These are phyloP conservation scores for Blastocystis sp. DNA, from an alignment of 352 stramenopile species.

Conservation along the genomic window DNA sequence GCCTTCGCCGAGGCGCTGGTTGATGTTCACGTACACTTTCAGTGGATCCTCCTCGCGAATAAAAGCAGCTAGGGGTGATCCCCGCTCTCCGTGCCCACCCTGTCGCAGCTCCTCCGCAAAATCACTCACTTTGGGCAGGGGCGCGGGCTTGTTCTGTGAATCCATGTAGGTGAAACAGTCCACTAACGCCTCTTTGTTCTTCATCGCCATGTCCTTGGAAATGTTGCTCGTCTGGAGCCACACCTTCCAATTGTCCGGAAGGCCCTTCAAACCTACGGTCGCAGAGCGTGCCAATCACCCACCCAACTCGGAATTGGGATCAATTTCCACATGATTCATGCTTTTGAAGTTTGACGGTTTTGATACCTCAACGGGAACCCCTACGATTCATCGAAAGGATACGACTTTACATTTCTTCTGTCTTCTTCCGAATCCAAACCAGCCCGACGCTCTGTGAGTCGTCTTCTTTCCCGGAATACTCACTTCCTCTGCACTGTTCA, in stretches of 20 bases:
- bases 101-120: conserved; percentile 53
- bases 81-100: not conserved
- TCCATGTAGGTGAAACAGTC: conserved; percentile 77
- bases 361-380: conserved; percentile 63
- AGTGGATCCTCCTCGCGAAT: conserved; percentile 69
- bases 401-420: conserved; percentile 36
- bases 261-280: conserved; percentile 74
- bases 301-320: conserved; percentile 70
- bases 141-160: conserved; percentile 62
- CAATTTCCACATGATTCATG: conserved; percentile 74
- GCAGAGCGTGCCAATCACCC: not conserved
- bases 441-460: conserved; percentile 13
- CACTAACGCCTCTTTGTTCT: conserved; percentile 77
- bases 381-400: not conserved
- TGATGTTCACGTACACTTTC: conserved; percentile 73
- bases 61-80: conserved; percentile 59
- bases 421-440: conserved; percentile 42
- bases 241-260: conserved; percentile 74
- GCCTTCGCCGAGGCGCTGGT: conserved; percentile 75
- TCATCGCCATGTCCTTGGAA: conserved; percentile 75
- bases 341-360: conserved; percentile 73
- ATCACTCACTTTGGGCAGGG: conserved; percentile 69
- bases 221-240: conserved; percentile 77
- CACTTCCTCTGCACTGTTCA: conserved; percentile 51
- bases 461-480: conserved; percentile 20